These are phyloP conservation scores for Oryza brachyantha DNA, from an alignment of 176 grass and related monocot genomes.

Conservation along the genomic window DNA sequence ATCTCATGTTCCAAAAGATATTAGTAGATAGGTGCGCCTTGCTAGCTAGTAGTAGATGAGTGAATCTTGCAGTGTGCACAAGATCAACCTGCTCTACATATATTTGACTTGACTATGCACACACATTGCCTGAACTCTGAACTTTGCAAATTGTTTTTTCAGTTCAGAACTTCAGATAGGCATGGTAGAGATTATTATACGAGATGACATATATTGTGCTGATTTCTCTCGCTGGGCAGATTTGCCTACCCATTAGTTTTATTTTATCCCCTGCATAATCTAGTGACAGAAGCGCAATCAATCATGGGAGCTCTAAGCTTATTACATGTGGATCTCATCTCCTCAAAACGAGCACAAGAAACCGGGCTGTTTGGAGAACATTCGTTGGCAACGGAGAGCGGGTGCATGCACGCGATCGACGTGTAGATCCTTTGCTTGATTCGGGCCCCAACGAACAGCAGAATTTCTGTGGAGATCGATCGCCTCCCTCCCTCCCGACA, in stretches of 20 bases:
- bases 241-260: slow-evolving; percentile 8
- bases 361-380: neutral
- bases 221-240: neutral
- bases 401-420: neutral
- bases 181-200: slow-evolving; percentile 1
- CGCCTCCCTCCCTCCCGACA: neutral
- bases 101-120: neutral
- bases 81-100: neutral
- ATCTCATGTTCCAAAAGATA: neutral
- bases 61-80: neutral
- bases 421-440: neutral
- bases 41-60: neutral
- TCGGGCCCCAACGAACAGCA: neutral
- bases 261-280: slow-evolving; percentile 1
- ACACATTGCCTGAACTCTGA: neutral
- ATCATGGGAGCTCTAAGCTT: neutral
- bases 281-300: slow-evolving; percentile 18
- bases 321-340: slow-evolving; percentile 8
- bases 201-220: neutral
- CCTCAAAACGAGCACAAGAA: slow-evolving; percentile 9
- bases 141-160: neutral
- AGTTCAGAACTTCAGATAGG: neutral
- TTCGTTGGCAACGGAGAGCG: neutral
- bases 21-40: neutral
- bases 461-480: neutral